Evolutionary conservation across 148 eudicot species (phyloP), one percentile per base, ranked within the genome.

Genomic region (Rhododendron williamsianum): DNA sequence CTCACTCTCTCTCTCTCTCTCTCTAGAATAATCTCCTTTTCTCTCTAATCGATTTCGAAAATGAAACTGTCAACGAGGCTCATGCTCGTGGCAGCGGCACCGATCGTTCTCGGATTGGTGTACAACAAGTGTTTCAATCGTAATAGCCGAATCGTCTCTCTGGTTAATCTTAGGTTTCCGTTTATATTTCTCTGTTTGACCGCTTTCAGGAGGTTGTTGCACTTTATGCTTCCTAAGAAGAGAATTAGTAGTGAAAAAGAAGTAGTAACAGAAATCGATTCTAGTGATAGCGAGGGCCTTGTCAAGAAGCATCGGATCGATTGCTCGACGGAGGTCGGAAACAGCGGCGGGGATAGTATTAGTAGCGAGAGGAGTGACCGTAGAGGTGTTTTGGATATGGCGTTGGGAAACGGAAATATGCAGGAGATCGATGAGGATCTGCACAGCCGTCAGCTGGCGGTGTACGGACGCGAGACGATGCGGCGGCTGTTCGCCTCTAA

Each of bases 401-500:
- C 90, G 2, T 76, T 88, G 25, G 84, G 85, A 36, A 88, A 90
- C 81, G 90, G 90, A 13, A 89, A 85, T 43, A 81, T 86, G 71
- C 65, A 72, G 3, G 96, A 92, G 56, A 95, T 95, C 73, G 98
- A 95, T 79, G 98, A 95, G 89, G 98, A 95, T 91, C 95, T 95
- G 65, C 98, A 95, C 74, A 95, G 98, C 90, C 84, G 98, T 51
- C 98, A 95, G 93, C 94, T 95, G 5, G 96, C 98, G 2, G 96
- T 94, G 51, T 95, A 95, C 58, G 98, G 98, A 0, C 92, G 96
- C 18, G 98, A 94, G 89, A 93, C 98, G 8, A 93, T 94, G 98
- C 84, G 93, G 83, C 87, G 93, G 52, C 91, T 94, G 73, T 95
- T 94, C 56, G 94, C 90, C 9, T 94, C 97, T 1, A 94, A 93